Base-by-base conservation (phyloP, 352 stramenopile species). In the Phytophthora sansomeana region DNA sequence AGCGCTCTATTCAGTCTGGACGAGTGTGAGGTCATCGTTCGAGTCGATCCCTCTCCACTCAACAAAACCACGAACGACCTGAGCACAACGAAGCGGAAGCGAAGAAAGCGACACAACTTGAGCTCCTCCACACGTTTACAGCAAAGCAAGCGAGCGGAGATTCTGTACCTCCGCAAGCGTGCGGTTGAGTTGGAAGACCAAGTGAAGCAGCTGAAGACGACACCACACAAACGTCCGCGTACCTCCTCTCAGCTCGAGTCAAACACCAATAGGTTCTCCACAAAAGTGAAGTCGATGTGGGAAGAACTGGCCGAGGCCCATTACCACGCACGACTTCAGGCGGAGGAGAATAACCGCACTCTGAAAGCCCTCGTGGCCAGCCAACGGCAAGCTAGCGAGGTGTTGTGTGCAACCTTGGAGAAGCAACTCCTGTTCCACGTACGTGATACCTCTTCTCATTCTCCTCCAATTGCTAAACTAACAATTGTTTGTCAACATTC, bases 61-160 rank as follows among this genome's bases (percentile, higher is more conserved):
- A n/a, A n/a, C 32, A 36, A 5, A 10, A 36, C 6, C 7, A 9
- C 32, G 32, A 36, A 9, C 6, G 32, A 36, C 7, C 13, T 7
- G 7, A 36, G 32, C 32, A 36, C 1, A 1, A 59, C 48, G 21
- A 69, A 69, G 24, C 48, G 61, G 3, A 69, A 69, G 33, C 44
- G 61, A n/a, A n/a, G n/a, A n/a, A n/a, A n/a, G n/a, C n/a, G n/a
- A n/a, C 46, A 38, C 29, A 69, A 57, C 7, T 32, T 69, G 24
- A 69, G 53, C 33, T 69, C n/a, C n/a, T n/a, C n/a, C n/a, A n/a
- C n/a, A n/a, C 61, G 19, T 69, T 53, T 19, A 69, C 61, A 69
- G 24, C 61, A 69, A 24, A 50, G 38, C 56, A 69, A 58, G 17
- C 58, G 46, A 24, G 61, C 46, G 8, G 61, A 69, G 14, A 38